Conservation (phyloP, 768 basidiomycete genomes). For the Boletus reticuloceps region DNA sequence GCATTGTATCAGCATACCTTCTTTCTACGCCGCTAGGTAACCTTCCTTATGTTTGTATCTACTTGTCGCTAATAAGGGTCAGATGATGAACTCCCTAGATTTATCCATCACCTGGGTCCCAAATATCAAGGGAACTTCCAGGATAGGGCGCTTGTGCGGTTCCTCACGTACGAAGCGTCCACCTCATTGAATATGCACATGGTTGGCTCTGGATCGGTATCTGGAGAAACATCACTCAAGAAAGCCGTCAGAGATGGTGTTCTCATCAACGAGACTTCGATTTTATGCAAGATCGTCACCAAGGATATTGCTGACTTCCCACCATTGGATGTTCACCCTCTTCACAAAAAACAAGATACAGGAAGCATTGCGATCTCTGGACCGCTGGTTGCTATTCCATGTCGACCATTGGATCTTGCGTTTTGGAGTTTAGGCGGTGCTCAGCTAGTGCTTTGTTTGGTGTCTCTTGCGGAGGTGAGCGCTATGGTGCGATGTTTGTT, state of each 20-base stretch:
- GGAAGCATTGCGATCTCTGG: slow-evolving; percentile 32
- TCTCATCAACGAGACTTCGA: slow-evolving; percentile 35
- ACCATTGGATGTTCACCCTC: slow-evolving; percentile 8
- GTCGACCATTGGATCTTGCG: slow-evolving; percentile 65
- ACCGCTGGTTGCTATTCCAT: slow-evolving; percentile 59
- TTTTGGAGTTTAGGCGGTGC: slow-evolving; percentile 85
- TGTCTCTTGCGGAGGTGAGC: slow-evolving; percentile 72
- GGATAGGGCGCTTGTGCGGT: slow-evolving; percentile 63
- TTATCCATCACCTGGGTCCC: slow-evolving; percentile 81
- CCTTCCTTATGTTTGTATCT: background rate
- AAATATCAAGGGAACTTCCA: slow-evolving; percentile 77
- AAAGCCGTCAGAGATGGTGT: slow-evolving; percentile 42
- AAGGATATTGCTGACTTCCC: slow-evolving; percentile 12
- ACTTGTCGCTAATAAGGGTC: slow-evolving; percentile 11
- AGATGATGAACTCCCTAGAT: slow-evolving; percentile 71
- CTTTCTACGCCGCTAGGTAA: slow-evolving; percentile 58
- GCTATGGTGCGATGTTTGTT: background rate
- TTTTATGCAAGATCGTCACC: slow-evolving; percentile 42
- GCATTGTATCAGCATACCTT: slow-evolving; percentile 63
- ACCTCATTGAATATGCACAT: slow-evolving; percentile 83
- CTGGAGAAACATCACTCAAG: slow-evolving; percentile 36
- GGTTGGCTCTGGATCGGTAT: slow-evolving; percentile 45
- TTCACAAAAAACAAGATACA: background rate
- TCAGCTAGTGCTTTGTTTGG: slow-evolving; percentile 64
- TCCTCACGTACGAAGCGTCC: slow-evolving; percentile 82